These are phyloP conservation scores for Royoungia palumana DNA, from an alignment of 768 basidiomycete genomes.

Conservation along the genomic window DNA sequence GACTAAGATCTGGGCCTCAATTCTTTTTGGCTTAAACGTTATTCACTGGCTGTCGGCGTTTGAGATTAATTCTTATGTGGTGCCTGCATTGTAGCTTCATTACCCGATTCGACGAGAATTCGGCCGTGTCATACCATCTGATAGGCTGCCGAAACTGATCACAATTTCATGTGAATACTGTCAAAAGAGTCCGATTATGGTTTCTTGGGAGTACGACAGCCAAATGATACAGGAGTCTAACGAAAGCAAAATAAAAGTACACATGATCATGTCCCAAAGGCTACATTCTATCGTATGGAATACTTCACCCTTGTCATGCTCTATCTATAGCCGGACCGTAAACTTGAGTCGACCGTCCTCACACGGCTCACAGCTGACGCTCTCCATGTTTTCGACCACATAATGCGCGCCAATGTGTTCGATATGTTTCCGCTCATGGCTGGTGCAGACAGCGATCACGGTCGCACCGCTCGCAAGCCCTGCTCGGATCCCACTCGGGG, in stretches of 20 bases:
- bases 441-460: conserved; percentile 73
- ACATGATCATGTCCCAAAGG: too few relatives aligned
- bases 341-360: conserved; percentile 45
- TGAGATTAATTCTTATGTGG: background rate
- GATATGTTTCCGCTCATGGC: conserved; percentile 56
- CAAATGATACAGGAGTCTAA: conserved; percentile 1
- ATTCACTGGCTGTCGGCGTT: background rate
- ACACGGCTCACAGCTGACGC: conserved; percentile 39
- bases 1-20: conserved; percentile 3
- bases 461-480: conserved; percentile 72
- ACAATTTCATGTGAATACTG: background rate
- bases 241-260: background rate
- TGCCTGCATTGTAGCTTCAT: too few relatives aligned
- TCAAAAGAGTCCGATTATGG: background rate
- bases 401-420: conserved; percentile 56
- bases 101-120: too few relatives aligned
- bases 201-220: background rate
- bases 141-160: background rate
- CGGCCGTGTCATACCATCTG: background rate
- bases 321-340: conserved; percentile 31
- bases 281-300: background rate
- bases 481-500: conserved; percentile 59
- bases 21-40: background rate
- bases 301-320: background rate
- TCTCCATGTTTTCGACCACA: conserved; percentile 54